Evolutionary conservation across 2,329 filamentous ascomycete genomes (phyloP).

Genomic region (Mariannaea sp.): DNA sequence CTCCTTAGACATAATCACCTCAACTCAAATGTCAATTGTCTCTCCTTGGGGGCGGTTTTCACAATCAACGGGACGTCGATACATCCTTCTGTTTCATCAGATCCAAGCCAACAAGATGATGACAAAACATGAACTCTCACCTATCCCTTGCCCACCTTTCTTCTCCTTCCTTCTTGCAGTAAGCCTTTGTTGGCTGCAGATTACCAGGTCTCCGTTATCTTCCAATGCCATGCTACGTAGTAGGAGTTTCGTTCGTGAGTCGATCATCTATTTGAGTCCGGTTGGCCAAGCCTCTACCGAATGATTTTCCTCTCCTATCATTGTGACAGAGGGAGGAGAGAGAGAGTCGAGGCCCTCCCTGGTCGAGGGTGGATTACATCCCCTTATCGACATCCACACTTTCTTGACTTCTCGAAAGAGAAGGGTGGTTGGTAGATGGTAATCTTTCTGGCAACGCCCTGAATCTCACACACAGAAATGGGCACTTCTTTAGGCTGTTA

Average conservation of each 20-base stretch:
- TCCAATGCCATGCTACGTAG: constrained; percentile 12
- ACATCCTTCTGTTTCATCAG: not conserved
- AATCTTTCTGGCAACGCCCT: constrained; percentile 33
- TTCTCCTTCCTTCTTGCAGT: not conserved
- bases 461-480: constrained; percentile 32
- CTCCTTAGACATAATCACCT: too few relatives aligned
- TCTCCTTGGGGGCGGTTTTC: constrained; percentile 12
- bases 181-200: constrained; percentile 4
- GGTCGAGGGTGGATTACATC: constrained; percentile 15
- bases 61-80: constrained; percentile 11
- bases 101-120: constrained; percentile 3
- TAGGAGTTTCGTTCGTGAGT: constrained; percentile 4
- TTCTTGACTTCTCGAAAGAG: not conserved
- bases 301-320: not conserved
- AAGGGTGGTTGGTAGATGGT: constrained; percentile 15
- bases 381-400: constrained; percentile 5
- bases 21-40: constrained; percentile 4
- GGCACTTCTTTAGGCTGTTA: constrained; percentile 16
- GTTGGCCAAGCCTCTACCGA: not conserved
- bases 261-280: constrained; percentile 3
- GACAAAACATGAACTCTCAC: constrained; percentile 15
- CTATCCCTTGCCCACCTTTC: constrained; percentile 1
- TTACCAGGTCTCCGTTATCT: constrained; percentile 23
- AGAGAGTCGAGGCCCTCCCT: constrained; percentile 7
- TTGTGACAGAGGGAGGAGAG: too few relatives aligned